A percentile compares a stretch with the other conserved stretches of the same genome.
phyloP scores from a whole-genome alignment of 2,329 filamentous ascomycete genomes.

The Colletotrichum aenigma region DNA sequence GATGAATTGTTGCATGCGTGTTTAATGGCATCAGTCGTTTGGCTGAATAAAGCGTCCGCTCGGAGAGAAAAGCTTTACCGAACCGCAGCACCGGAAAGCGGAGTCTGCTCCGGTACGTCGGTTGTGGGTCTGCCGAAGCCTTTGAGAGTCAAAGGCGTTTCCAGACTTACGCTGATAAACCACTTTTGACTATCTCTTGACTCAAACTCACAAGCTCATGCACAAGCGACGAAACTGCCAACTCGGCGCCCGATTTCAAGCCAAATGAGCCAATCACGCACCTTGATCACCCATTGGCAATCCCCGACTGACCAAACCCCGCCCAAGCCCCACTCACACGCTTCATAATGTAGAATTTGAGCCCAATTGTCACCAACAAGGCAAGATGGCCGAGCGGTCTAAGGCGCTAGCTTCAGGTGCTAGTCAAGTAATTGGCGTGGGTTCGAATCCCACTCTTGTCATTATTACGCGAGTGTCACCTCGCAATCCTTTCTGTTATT shows the following conservation, averaged over 20 bases:
- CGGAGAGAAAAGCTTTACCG: background rate
- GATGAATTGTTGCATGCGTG: too few relatives aligned
- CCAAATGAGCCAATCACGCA: background rate
- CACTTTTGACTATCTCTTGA: background rate
- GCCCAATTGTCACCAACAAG: accelerated
- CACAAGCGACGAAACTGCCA: background rate
- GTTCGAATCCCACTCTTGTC: background rate
- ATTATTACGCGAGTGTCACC: accelerated
- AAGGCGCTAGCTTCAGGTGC: background rate
- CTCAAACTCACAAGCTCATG: background rate
- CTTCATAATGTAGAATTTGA: background rate
- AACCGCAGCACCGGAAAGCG: background rate
- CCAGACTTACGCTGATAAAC: background rate
- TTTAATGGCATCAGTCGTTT: background rate
- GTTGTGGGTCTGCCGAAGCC: background rate
- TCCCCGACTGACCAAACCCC: background rate
- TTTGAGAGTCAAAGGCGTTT: background rate
- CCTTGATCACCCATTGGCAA: background rate
- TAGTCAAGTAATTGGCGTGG: background rate
- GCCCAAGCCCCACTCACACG: background rate
- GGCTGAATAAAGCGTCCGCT: background rate
- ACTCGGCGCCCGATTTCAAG: background rate
- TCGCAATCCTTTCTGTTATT: accelerated
- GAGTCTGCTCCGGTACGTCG: background rate
- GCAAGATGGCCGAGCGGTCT: background rate